These are phyloP conservation scores for Tylopilus felleus DNA, from an alignment of 768 basidiomycete genomes.

Conservation along the genomic window DNA sequence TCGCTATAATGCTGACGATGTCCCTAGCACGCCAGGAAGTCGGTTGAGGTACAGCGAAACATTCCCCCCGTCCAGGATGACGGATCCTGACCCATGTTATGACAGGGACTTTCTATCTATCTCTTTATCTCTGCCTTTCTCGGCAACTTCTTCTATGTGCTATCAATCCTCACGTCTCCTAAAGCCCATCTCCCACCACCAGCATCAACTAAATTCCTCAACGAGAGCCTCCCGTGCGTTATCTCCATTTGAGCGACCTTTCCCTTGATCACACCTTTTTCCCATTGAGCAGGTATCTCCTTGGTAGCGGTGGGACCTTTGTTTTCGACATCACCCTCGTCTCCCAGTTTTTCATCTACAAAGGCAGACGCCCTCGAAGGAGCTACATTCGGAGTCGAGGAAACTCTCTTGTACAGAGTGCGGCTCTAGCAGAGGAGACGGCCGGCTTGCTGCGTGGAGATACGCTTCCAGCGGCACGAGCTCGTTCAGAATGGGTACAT, in stretches of 20 bases:
- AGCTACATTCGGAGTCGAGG: constrained; percentile 24
- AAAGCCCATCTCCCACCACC: constrained; percentile 53
- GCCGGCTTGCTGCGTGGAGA: constrained; percentile 48
- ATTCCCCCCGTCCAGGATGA: constrained; percentile 1
- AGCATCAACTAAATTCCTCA: constrained; percentile 61
- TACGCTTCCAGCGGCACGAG: constrained; percentile 29
- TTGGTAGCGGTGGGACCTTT: constrained; percentile 91
- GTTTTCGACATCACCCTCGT: constrained; percentile 93
- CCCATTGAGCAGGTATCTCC: constrained; percentile 57
- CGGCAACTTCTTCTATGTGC: constrained; percentile 91
- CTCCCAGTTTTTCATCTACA: constrained; percentile 78
- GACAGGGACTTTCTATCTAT: constrained; percentile 86
- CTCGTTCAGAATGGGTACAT: constrained; percentile 22
- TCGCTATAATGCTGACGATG: constrained; percentile 1
- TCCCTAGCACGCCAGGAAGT: constrained; percentile 77
- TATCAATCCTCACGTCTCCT: constrained; percentile 83
- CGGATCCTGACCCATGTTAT: constrained; percentile 3
- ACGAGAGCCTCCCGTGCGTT: constrained; percentile 82
- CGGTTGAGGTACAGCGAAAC: constrained; percentile 61
- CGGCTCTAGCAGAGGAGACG: constrained; percentile 44
- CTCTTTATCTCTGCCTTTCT: constrained; percentile 92
- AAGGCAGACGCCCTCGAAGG: constrained; percentile 41
- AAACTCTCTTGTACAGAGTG: constrained; percentile 24
- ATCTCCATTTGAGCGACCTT: neutral
- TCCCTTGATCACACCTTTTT: neutral